phyloP scores from a whole-genome alignment of 2,329 filamentous ascomycete species.

The Fusarium guadeloupense region DNA sequence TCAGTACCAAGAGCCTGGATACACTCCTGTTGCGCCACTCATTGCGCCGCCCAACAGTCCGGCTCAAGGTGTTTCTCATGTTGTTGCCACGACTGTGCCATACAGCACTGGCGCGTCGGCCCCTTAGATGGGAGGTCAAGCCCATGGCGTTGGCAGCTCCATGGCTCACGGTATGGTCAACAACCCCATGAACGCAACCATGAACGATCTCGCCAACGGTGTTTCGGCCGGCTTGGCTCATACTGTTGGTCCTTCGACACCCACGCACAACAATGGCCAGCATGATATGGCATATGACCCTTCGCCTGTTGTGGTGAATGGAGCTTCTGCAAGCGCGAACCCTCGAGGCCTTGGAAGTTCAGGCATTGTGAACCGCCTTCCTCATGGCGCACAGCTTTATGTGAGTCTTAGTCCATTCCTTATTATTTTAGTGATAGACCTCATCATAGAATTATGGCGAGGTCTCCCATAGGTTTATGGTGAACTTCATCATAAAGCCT shows the following conservation, averaged over 20 bases:
- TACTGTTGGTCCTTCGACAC: background rate
- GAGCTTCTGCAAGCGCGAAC: background rate
- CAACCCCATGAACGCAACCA: background rate
- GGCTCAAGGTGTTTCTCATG: background rate
- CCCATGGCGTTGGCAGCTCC: background rate
- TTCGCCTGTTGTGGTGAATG: background rate
- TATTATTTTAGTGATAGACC: background rate
- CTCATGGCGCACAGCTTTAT: slow-evolving; percentile 13
- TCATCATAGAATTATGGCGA: background rate
- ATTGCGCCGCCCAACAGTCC: slow-evolving; percentile 35
- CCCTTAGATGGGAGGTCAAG: slow-evolving; percentile 41
- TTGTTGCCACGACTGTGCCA: background rate
- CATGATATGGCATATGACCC: slow-evolving; percentile 1
- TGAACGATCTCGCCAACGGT: background rate
- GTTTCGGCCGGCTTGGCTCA: no score
- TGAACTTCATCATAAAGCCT: background rate
- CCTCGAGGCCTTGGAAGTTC: background rate
- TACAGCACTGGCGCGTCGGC: slow-evolving; percentile 4
- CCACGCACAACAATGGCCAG: background rate
- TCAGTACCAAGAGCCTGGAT: background rate
- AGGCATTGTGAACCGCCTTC: slow-evolving; percentile 6
- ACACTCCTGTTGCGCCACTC: slow-evolving; percentile 8
- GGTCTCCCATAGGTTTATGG: background rate
- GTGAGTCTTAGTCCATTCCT: slow-evolving; percentile 8
- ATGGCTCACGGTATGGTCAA: background rate